Base-by-base conservation (phyloP, 1,284 basidiomycete genomes). In the Irpex sp. region DNA sequence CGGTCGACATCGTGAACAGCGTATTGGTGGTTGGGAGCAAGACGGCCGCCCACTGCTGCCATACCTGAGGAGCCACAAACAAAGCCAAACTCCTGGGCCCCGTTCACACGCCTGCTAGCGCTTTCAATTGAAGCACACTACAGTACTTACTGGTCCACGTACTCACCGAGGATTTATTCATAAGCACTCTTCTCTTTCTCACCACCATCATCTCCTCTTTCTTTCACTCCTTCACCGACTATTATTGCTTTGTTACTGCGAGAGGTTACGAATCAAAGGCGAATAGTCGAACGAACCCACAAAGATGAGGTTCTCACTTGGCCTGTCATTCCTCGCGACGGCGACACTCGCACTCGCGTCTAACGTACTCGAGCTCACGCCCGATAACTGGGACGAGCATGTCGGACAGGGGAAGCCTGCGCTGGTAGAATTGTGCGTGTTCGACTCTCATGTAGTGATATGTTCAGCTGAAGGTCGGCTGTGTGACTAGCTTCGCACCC, bases 391-490 rank as follows among this genome's bases (percentile, higher is more conserved):
- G 75, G 90, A 95, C 73, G 68, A 79, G 51, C 76, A 87, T 60
- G 78, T 95, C 72, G 94, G 92, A 48, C 76, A 89, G 66, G 92
- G 90, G 64, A 93, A 87, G 74, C 87, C 91, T 60, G 93, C 90
- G 68, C 82, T 96, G 51, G 92, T 96, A 34, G 94, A 96, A 77
- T 96, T 96, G 91, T 95, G 71, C 77, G 92, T 84, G n/a, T 7
- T 37, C 58, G 58, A 63, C 44, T 54, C 44, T 57, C 48, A 15
- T 55, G 57, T 17, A 58, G 58, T 51, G 21, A 60, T n/a, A 11
- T 17, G 38, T 26, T 55, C 36, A 38, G 13, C 49, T 65, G 38
- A 63, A 52, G 17, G 49, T 40, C 21, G 36, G 31, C 7, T 21
- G 9, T 1, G 57, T 60, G 0, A 57, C 1, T 64, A 93, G 91